Conservation (phyloP, 2,329 filamentous ascomycete genomes). For the Fusarium hostae region DNA sequence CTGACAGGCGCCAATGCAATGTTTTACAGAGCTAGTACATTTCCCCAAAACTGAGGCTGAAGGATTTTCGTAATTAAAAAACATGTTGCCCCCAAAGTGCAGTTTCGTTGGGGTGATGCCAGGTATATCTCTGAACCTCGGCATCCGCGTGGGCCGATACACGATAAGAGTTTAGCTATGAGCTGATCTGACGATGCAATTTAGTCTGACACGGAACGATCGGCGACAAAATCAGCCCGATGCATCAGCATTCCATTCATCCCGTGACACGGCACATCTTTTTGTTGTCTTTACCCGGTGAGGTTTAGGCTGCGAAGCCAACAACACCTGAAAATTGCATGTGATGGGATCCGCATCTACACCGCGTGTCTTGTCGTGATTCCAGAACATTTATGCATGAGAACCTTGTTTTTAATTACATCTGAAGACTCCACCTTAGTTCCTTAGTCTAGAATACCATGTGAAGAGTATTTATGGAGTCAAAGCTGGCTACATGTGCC, state of each 20-base stretch:
- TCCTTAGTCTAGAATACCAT: neutral
- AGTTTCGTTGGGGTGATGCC: neutral
- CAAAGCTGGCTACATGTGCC: neutral
- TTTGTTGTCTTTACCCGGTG: neutral
- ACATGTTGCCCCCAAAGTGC: neutral
- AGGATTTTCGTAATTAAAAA: neutral
- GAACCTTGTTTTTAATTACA: neutral
- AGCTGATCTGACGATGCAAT: constrained; percentile 13
- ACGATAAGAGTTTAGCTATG: neutral
- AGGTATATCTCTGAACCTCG: constrained; percentile 8
- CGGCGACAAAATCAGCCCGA: neutral
- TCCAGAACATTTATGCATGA: constrained; percentile 5
- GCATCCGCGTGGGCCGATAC: constrained; percentile 20
- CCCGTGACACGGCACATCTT: neutral
- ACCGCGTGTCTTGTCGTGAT: neutral
- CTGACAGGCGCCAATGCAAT: neutral
- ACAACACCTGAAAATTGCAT: neutral
- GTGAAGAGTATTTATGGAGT: neutral
- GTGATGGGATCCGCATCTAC: constrained; percentile 2
- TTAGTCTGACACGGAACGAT: neutral
- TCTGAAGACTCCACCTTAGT: neutral
- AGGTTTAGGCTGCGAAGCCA: neutral
- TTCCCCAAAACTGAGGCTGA: neutral
- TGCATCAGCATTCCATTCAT: neutral
- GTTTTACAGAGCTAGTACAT: neutral